phyloP scores from a whole-genome alignment of 352 stramenopile species.

The Pythium brassicae region DNA sequence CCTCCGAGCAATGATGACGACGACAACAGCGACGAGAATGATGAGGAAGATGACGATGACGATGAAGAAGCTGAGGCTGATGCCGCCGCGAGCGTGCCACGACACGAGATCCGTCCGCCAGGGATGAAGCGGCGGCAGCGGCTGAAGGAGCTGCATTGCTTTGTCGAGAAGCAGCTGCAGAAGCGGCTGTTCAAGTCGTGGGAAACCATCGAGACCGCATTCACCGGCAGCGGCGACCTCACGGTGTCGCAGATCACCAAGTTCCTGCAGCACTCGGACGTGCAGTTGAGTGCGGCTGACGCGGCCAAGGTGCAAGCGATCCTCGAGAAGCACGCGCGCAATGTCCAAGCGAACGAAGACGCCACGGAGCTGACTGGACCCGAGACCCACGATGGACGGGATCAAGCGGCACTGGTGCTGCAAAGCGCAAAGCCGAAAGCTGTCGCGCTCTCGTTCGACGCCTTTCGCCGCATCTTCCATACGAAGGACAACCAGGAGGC shows the following conservation, averaged over 20 bases:
- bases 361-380: not conserved
- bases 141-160: conserved; percentile 58
- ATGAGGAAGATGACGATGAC: conserved; percentile 1
- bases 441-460: conserved; percentile 49
- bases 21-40: no score
- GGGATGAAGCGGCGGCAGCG: conserved; percentile 46
- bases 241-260: conserved; percentile 62
- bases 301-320: conserved; percentile 54
- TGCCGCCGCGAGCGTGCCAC: not conserved
- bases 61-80: conserved; percentile 9
- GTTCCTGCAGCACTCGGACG: conserved; percentile 63
- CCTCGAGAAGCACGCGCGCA: conserved; percentile 37
- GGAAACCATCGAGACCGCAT: conserved; percentile 71
- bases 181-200: conserved; percentile 64
- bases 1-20: no score
- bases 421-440: conserved; percentile 7
- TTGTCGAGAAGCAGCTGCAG: conserved; percentile 60
- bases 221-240: conserved; percentile 62
- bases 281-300: conserved; percentile 52
- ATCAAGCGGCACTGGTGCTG: not conserved
- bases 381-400: not conserved
- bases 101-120: conserved; percentile 13
- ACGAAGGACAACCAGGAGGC: conserved; percentile 41
- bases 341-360: not conserved
- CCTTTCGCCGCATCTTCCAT: conserved; percentile 64